Evolutionary conservation across 2,329 filamentous ascomycete species (phyloP), one percentile per base, ranked within the genome.

Genomic region (Cladorrhinum sp.): DNA sequence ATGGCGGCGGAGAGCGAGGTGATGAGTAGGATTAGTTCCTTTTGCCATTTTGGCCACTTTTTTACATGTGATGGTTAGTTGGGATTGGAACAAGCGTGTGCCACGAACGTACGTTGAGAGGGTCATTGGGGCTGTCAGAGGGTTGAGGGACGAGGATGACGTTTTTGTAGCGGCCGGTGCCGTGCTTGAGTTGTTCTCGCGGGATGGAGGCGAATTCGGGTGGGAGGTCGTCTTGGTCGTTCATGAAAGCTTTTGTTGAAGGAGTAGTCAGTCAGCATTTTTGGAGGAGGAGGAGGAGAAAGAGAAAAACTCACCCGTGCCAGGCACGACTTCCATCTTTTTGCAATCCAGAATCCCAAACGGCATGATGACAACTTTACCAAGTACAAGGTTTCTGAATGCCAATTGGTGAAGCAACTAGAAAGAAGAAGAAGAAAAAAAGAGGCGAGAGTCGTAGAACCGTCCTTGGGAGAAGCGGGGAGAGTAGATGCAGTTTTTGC

Each of bases 331-430:
- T 63, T 76, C 77, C 74, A 77, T 74, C 61, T 75, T 71, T 58
- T 73, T 73, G 58, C 76, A 75, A 53, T 81, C 78, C 9, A 80
- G 68, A 41, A 81, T 79, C 60, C 79, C 78, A 69, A 78, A 81
- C 63, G 75, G 74, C 79, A 81, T 80, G 23, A 57, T 71, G 64
- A 23, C 25, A 20, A 36, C 20, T 53, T 8, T 6, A 29, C 10
- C 27, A 9, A 9, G 27, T n/a, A n/a, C n/a, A n/a, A n/a, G n/a
- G n/a, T n/a, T n/a, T n/a, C n/a, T n/a, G n/a, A n/a, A n/a, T n/a
- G n/a, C n/a, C n/a, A n/a, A n/a, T n/a, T 10, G 18, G 32, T 6
- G n/a, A 27, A 13, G 16, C 10, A 13, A 16, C 3, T 49, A 27
- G 24, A 50, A 24, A 54, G 9, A 24, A 27, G 38, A 50, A 12